Evolutionary conservation across 495 filamentous ascomycete genomes (phyloP), one percentile per base, ranked within the genome.

Genomic region (Trichoderma orchidacearum): DNA sequence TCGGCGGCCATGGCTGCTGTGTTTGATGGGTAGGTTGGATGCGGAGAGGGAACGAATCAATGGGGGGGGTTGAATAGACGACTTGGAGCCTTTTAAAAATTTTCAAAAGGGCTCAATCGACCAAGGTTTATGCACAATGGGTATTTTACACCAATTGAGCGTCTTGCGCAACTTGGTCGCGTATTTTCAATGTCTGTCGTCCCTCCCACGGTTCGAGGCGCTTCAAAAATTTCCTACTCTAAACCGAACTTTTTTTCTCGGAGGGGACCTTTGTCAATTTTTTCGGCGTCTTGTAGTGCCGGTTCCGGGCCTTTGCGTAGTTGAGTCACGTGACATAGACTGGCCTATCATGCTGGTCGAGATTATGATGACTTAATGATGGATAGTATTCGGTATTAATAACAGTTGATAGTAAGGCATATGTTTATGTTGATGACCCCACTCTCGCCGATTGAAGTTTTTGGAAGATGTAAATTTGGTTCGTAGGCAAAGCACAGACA

Each of bases 1-100:
- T 57, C 56, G 25, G 56, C n/a, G 18, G 56, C 56, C 56, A 57
- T 57, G 29, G 29, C 41, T 57, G 45, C 30, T 21, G 21, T 35
- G 11, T 9, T 50, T 21, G 41, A 18, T 21, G 15, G 7, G 17
- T 18, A 13, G n/a, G 9, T 55, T 12, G n/a, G 9, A 7, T 17
- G 32, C 6, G 30, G 27, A 23, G 15, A 36, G 15, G n/a, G 7
- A 5, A 28, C 13, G 30, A 53, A 31, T n/a, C 12, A 30, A 12
- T 15, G 30, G 17, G 21, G 31, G 9, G 51, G 27, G 21, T 48
- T 9, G 18, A 32, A 30, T 15, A 25, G 9, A 31, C 12, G 9
- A 31, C 18, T 30, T 25, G 31, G 17, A 11, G 51, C 27, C 9
- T 53, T 30, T 23, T 31, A 23, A 21, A 30, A 11, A 8, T 35